Percentiles rank a stretch among this genome's conserved stretches.
Conservation (phyloP, 2,329 filamentous ascomycete species). For the Cryphonectria nitschkei region DNA sequence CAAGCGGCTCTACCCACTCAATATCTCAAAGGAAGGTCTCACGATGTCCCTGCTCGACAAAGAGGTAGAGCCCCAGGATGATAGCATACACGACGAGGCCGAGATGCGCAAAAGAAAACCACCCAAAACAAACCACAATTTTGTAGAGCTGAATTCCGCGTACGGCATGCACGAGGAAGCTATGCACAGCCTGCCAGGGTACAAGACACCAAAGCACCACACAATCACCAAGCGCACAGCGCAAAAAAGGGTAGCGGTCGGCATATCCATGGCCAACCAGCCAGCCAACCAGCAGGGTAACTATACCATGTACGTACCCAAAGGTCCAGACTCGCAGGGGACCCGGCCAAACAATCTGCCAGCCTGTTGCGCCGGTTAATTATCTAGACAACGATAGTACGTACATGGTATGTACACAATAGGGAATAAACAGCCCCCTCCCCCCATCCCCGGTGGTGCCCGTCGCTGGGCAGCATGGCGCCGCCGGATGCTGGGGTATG, state of each 20-base stretch:
- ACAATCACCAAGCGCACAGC: neutral
- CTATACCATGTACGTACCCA: neutral
- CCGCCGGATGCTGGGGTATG: neutral
- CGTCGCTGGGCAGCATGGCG: neutral
- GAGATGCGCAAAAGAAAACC: neutral
- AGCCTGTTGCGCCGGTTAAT: neutral
- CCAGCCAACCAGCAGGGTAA: neutral
- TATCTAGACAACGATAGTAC: neutral
- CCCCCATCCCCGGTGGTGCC: neutral
- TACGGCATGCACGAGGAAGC: neutral
- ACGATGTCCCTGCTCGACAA: neutral
- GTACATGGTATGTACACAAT: neutral
- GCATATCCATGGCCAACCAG: neutral
- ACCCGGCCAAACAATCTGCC: neutral
- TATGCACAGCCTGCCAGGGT: neutral
- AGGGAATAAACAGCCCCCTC: neutral
- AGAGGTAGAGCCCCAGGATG: neutral
- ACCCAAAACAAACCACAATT: neutral
- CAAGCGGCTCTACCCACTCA: neutral
- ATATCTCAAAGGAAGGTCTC: neutral
- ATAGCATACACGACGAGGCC: neutral
- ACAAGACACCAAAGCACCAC: neutral
- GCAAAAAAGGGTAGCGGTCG: neutral
- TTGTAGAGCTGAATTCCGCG: neutral
- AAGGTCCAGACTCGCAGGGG: conserved; percentile 2